Base-by-base conservation (phyloP, 495 filamentous ascomycete species). In the Saxophila tyrrhenica region DNA sequence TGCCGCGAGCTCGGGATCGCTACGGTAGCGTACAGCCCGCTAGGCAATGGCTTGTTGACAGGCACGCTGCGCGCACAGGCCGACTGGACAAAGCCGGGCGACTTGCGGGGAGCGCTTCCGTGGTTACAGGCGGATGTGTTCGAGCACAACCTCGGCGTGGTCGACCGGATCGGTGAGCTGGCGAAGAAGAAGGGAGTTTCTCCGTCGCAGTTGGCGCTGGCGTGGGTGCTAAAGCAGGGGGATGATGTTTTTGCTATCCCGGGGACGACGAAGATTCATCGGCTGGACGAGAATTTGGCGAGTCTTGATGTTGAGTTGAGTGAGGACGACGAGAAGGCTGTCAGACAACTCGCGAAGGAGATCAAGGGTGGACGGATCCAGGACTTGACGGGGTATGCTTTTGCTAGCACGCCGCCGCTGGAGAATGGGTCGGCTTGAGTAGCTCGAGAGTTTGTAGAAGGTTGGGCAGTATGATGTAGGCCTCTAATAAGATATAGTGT, bases 1-100 rank as follows among this genome's bases (percentile, higher is more conserved):
- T 74, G 71, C 56, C 74, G 80, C 5, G 80, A 85, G 53, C 73
- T 89, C 2, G 82, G 80, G 8, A 67, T 84, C 17, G 69, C 80
- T 0, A 65, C 81, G 5, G 72, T 86, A 0, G 79, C 79, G 0
- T 85, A 81, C 64, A 75, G 70, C 17, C 83, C 84, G 0, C 69
- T 86, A 3, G 81, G 81, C 0, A 74, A 72, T 1, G 83, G 82
- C 11, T 63, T 84, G 16, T 60, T 86, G 24, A 75, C 72, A 0
- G 79, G 77, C 2, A 52, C 69, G 2, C 69, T 76, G 63, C 62
- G 64, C 32, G 69, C 63, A 1, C 62, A 48, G 0, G 68, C 64
- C 10, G 78, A 81, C 50, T 68, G 82, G 56, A 69, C 63, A 1
- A 63, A 68, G 13, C 7, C 20, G 1, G 63, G 52, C 11, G 75